These are phyloP conservation scores for Glonium stellatum DNA, from an alignment of 495 filamentous ascomycete species.

Conservation along the genomic window DNA sequence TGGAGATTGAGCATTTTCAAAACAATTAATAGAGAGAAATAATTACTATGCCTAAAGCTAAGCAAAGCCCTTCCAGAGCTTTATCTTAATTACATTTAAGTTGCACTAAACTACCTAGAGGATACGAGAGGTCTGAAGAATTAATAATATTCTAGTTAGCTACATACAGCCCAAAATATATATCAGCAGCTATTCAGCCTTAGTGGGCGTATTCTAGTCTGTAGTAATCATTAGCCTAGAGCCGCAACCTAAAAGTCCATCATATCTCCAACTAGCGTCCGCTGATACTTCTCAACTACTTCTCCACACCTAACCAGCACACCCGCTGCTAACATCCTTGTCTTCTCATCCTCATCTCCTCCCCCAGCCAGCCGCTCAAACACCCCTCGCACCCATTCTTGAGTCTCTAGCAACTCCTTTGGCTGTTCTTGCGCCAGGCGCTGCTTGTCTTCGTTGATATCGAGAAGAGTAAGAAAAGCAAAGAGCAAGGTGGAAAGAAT, in stretches of 20 bases:
- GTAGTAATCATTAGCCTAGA: too few relatives aligned
- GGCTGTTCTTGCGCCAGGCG: slow-evolving; percentile 51
- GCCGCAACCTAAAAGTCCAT: slow-evolving; percentile 39
- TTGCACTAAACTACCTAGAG: too few relatives aligned
- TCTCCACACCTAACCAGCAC: slow-evolving; percentile 72
- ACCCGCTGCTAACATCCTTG: slow-evolving; percentile 70
- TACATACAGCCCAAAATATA: too few relatives aligned
- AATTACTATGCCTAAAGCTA: too few relatives aligned
- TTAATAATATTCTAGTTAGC: too few relatives aligned
- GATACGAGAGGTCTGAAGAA: too few relatives aligned
- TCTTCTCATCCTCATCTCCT: slow-evolving; percentile 52
- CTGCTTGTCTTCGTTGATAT: slow-evolving; percentile 58
- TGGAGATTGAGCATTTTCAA: too few relatives aligned
- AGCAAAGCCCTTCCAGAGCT: too few relatives aligned
- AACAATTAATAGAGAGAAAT: too few relatives aligned
- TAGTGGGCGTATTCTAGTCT: too few relatives aligned
- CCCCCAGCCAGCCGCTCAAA: slow-evolving; percentile 51
- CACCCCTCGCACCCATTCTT: slow-evolving; percentile 63
- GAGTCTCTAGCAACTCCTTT: slow-evolving; percentile 51
- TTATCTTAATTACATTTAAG: too few relatives aligned
- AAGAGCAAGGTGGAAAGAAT: slow-evolving; percentile 72
- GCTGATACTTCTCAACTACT: slow-evolving; percentile 73
- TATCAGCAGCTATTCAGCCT: too few relatives aligned
- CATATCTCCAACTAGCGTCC: slow-evolving; percentile 54
- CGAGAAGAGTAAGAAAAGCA: slow-evolving; percentile 69